Conservation (phyloP, 139 green algal species). For the Chlamydomonas asymmetrica region DNA sequence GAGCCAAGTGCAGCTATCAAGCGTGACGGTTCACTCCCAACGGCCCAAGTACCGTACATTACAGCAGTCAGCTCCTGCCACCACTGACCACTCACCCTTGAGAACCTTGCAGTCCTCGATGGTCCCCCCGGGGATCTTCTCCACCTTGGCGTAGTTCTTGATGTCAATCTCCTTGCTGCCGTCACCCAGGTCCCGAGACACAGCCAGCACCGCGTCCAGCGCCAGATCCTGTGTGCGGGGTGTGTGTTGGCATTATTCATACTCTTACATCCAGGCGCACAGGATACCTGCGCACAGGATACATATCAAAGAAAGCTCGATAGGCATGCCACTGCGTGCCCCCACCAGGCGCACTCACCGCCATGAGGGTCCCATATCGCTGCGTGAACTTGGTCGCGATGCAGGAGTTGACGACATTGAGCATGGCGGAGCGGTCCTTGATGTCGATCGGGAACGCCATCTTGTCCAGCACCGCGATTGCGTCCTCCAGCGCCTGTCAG, state of each 20-base stretch:
- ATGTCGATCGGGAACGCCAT: conserved; percentile 91
- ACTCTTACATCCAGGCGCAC: background rate
- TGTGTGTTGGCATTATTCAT: background rate
- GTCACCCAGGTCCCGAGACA: conserved; percentile 67
- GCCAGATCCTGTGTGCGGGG: conserved; percentile 78
- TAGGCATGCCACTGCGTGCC: too few species aligned
- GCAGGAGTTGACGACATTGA: conserved; percentile 94
- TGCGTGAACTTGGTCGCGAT: conserved; percentile 98
- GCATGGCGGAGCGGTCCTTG: conserved; percentile 83
- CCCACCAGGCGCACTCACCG: conserved; percentile 62
- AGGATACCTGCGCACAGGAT: background rate
- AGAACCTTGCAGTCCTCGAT: conserved; percentile 79
- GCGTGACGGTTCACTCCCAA: too few species aligned
- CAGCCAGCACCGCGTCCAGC: conserved; percentile 88
- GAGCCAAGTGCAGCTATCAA: too few species aligned
- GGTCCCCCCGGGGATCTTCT: conserved; percentile 92
- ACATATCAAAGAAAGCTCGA: background rate
- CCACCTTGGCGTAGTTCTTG: conserved; percentile 98
- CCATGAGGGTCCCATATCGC: conserved; percentile 91
- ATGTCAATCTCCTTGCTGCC: conserved; percentile 93
- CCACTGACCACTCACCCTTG: conserved; percentile 28
- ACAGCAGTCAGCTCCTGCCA: too few species aligned
- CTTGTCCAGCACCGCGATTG: conserved; percentile 80
- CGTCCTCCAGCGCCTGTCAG: conserved; percentile 86
- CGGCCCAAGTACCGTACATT: too few species aligned